Evolutionary conservation across 495 filamentous ascomycete genomes (phyloP).

Genomic region (Talaromyces wortmannii): DNA sequence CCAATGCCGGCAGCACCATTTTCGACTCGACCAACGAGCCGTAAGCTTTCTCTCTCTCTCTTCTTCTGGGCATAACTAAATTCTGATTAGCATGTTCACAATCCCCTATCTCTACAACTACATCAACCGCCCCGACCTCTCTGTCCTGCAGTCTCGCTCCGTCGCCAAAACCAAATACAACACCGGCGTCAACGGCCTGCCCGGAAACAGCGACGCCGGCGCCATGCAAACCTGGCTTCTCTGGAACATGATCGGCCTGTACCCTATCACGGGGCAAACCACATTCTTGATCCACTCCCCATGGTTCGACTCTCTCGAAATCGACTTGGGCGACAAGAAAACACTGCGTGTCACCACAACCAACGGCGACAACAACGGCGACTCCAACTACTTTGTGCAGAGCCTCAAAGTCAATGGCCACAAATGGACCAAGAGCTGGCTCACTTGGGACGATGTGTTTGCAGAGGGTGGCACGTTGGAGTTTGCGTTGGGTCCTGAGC

Average conservation of each 20-base stretch:
- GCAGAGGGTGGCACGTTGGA: conserved; percentile 45
- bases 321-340: conserved; percentile 40
- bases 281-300: conserved; percentile 50
- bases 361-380: conserved; percentile 34
- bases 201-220: conserved; percentile 53
- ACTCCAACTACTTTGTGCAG: conserved; percentile 38
- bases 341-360: conserved; percentile 35
- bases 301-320: conserved; percentile 45
- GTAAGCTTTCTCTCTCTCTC: conserved; percentile 11
- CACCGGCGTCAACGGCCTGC: conserved; percentile 33
- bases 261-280: conserved; percentile 47
- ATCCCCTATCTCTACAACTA: conserved; percentile 69
- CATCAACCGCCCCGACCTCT: conserved; percentile 51
- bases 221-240: conserved; percentile 55
- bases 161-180: conserved; percentile 33
- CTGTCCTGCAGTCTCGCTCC: conserved; percentile 23
- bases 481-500: conserved; percentile 40
- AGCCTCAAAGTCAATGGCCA: conserved; percentile 41
- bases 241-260: conserved; percentile 56
- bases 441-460: conserved; percentile 50
- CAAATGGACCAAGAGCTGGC: conserved; percentile 44
- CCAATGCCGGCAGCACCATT: conserved; percentile 46
- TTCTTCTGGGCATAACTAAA: not conserved
- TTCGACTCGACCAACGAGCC: conserved; percentile 67
- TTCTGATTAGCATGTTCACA: conserved; percentile 43